Evolutionary conservation across 345 rosid species (phyloP).

Genomic region (Bruguiera sexangula): DNA sequence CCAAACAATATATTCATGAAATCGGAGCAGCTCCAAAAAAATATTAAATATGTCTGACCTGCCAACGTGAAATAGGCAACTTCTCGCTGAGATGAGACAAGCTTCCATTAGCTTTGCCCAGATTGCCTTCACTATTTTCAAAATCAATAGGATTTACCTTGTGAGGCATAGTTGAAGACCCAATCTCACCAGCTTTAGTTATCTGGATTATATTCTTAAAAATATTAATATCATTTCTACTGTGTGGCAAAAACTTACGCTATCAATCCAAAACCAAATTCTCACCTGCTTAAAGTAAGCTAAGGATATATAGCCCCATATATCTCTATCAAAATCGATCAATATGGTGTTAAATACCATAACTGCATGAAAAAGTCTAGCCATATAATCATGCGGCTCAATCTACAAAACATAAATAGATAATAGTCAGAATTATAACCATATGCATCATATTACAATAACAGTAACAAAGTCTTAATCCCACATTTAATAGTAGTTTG

Average conservation of each 20-base stretch:
- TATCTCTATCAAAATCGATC: conserved; percentile 73
- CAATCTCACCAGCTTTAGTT: conserved; percentile 88
- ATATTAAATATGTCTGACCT: conserved; percentile 42
- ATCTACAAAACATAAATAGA: conserved; percentile 47
- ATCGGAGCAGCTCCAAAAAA: not conserved
- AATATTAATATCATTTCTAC: conserved; percentile 2
- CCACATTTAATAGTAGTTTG: too few relatives aligned
- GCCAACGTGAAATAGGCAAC: conserved; percentile 91
- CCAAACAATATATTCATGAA: not conserved
- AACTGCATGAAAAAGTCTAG: conserved; percentile 57
- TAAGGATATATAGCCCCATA: conserved; percentile 87
- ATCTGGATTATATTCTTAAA: conserved; percentile 44
- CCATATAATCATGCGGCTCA: conserved; percentile 85
- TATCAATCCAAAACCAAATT: conserved; percentile 5
- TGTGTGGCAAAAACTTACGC: not conserved
- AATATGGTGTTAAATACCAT: conserved; percentile 59
- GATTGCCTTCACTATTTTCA: conserved; percentile 97
- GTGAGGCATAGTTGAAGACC: conserved; percentile 97
- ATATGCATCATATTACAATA: not conserved
- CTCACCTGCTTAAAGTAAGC: conserved; percentile 87
- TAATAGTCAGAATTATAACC: not conserved
- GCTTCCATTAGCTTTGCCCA: conserved; percentile 83
- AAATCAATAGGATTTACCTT: conserved; percentile 95
- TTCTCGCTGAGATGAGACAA: conserved; percentile 65
- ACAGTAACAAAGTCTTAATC: not conserved